Evolutionary conservation across 2,329 filamentous ascomycete species (phyloP).

Genomic region (Trichoderma endophyticum): DNA sequence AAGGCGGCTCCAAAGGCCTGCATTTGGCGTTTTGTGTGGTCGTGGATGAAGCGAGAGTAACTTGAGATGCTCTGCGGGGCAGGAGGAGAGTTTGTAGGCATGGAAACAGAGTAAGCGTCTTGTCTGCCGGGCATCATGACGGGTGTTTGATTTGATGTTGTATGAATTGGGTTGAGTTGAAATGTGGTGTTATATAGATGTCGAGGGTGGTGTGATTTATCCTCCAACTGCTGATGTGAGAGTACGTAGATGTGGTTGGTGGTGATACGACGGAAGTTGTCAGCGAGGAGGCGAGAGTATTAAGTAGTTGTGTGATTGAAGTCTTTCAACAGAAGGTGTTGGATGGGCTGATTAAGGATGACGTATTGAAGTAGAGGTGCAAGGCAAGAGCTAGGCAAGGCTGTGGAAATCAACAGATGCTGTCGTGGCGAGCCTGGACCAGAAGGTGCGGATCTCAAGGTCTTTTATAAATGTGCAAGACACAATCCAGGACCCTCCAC

Average conservation of each 20-base stretch:
- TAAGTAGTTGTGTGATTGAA: neutral
- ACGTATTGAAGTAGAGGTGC: neutral
- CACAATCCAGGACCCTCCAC: constrained; percentile 1
- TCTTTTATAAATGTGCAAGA: constrained; percentile 23
- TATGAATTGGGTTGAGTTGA: neutral
- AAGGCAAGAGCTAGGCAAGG: neutral
- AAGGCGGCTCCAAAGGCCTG: constrained; percentile 44
- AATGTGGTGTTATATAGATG: neutral
- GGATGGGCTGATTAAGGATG: neutral
- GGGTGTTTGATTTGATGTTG: neutral
- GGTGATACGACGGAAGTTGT: neutral
- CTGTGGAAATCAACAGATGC: neutral
- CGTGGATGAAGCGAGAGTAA: constrained; percentile 61
- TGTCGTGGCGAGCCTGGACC: neutral
- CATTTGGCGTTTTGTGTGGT: constrained; percentile 65
- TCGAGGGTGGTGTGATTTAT: neutral
- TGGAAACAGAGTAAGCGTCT: constrained; percentile 38
- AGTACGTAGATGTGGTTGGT: neutral
- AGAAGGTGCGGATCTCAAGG: constrained; percentile 22
- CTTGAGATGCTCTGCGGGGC: constrained; percentile 48
- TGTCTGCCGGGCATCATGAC: constrained; percentile 38
- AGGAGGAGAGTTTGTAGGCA: constrained; percentile 36
- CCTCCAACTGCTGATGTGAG: neutral
- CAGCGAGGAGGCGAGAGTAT: neutral
- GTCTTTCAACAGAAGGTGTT: neutral